These are phyloP conservation scores for Phytomonas sp. DNA, from an alignment of 208 protist genomes.

Conservation along the genomic window DNA sequence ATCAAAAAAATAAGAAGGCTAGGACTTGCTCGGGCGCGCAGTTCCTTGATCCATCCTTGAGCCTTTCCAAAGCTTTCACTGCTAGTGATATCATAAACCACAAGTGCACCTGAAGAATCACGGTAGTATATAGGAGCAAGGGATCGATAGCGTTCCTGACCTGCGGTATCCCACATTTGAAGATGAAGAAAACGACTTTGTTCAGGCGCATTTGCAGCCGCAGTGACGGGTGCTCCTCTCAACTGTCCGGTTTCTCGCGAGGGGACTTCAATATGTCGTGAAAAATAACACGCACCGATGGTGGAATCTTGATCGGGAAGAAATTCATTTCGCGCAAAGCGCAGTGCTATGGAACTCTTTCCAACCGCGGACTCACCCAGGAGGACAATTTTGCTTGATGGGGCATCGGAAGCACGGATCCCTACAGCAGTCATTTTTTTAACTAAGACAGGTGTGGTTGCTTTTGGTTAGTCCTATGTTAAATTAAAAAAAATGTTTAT, in stretches of 20 bases:
- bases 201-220: constrained; percentile 11
- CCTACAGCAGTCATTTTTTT: constrained; percentile 8
- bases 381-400: constrained; percentile 75
- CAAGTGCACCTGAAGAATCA: constrained; percentile 83
- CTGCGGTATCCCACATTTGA: constrained; percentile 91
- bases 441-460: neutral
- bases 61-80: constrained; percentile 90
- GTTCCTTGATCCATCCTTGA: constrained; percentile 95
- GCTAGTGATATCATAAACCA: constrained; percentile 98
- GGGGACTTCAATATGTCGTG: constrained; percentile 61
- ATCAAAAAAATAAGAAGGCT: constrained; percentile 90
- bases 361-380: constrained; percentile 85
- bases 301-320: constrained; percentile 75
- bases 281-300: constrained; percentile 84
- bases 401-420: constrained; percentile 9
- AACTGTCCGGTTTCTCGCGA: constrained; percentile 10
- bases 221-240: constrained; percentile 9
- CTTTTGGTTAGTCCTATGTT: neutral
- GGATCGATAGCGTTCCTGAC: constrained; percentile 88
- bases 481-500: constrained; percentile 16
- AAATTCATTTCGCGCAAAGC: constrained; percentile 86
- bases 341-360: constrained; percentile 83
- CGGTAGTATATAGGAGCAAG: constrained; percentile 92
- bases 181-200: constrained; percentile 56
- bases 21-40: constrained; percentile 83